Evolutionary conservation across 768 basidiomycete species (phyloP).

Genomic region (Candolleomyces aberdarensis): DNA sequence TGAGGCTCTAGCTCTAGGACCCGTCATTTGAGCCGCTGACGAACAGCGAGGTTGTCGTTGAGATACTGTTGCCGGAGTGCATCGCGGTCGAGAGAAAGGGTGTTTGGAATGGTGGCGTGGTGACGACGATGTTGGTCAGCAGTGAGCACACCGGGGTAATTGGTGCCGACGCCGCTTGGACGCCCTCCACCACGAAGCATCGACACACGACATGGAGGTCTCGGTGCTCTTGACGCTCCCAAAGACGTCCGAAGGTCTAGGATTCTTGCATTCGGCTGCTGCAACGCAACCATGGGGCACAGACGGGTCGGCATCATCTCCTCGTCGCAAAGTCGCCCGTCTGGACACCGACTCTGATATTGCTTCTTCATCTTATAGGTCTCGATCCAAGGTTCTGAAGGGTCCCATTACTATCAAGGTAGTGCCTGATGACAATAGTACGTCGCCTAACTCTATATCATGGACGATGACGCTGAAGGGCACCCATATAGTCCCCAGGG

Average conservation of each 20-base stretch:
- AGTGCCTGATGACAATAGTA: neutral
- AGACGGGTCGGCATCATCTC: conserved; percentile 48
- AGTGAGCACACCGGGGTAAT: too few species aligned
- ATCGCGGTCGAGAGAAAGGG: too few species aligned
- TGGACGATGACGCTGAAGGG: neutral
- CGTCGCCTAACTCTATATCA: neutral
- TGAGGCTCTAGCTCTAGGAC: too few species aligned
- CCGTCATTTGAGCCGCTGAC: too few species aligned
- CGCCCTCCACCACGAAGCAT: neutral
- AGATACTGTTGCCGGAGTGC: too few species aligned
- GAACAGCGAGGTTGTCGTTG: too few species aligned
- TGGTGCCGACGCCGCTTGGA: too few species aligned
- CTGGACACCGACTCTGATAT: conserved; percentile 66
- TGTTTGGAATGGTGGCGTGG: too few species aligned
- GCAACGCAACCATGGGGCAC: conserved; percentile 18
- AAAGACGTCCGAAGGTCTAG: conserved; percentile 49
- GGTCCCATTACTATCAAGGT: neutral
- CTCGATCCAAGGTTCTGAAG: conserved; percentile 24
- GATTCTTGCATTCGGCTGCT: conserved; percentile 36
- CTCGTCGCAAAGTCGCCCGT: conserved; percentile 66
- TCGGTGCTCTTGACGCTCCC: conserved; percentile 45
- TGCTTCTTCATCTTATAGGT: conserved; percentile 57
- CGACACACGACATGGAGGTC: conserved; percentile 13
- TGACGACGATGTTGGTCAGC: too few species aligned
- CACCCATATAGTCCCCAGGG: neutral